Evolutionary conservation across 805 yeast species (phyloP).

Genomic region (Komagataella ulmi): DNA sequence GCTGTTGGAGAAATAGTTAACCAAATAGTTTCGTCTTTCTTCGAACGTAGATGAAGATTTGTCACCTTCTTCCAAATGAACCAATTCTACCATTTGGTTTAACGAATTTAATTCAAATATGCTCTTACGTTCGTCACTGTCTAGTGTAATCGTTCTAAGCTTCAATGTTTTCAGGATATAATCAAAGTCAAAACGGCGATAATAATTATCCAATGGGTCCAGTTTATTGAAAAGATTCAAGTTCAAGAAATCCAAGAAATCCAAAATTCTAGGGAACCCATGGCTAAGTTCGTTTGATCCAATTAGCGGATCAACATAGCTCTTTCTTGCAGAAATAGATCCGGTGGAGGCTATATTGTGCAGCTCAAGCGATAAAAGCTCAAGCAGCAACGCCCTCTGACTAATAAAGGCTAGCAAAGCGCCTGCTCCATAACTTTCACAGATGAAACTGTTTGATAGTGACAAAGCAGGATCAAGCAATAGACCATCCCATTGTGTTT

Average conservation of each 20-base stretch:
- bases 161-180: conserved; percentile 27
- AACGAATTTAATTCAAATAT: background rate
- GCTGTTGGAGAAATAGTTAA: conserved; percentile 28
- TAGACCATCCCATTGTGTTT: conserved; percentile 42
- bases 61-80: background rate
- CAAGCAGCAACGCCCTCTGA: conserved; percentile 47
- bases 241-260: conserved; percentile 45
- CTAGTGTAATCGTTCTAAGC: conserved; percentile 12
- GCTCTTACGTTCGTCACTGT: conserved; percentile 6
- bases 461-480: conserved; percentile 28
- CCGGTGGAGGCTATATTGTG: conserved; percentile 36
- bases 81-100: background rate
- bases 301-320: conserved; percentile 40
- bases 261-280: conserved; percentile 55
- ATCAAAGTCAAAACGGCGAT: conserved; percentile 23
- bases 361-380: conserved; percentile 61
- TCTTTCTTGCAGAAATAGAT: conserved; percentile 34
- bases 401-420: conserved; percentile 48
- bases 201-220: conserved; percentile 21
- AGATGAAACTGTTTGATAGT: conserved; percentile 18
- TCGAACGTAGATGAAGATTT: conserved; percentile 6
- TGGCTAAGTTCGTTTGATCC: conserved; percentile 32
- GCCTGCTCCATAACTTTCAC: conserved; percentile 26
- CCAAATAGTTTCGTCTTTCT: conserved; percentile 14
- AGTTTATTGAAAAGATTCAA: conserved; percentile 30